Evolutionary conservation across 257 asterid species (phyloP).

Genomic region (Ballota nigra): DNA sequence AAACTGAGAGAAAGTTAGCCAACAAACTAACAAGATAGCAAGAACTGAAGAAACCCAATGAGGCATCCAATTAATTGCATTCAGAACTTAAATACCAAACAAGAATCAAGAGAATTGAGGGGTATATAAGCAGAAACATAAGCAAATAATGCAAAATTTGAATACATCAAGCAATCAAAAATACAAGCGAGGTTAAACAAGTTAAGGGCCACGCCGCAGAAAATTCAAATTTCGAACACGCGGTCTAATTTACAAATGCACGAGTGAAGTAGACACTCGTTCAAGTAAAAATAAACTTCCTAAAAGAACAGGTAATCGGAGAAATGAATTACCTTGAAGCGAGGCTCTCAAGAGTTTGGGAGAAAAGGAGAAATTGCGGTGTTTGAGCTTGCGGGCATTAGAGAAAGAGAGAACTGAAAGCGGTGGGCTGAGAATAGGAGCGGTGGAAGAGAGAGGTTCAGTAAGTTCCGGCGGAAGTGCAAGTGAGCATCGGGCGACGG

Average conservation of each 20-base stretch:
- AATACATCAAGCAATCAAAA: not conserved
- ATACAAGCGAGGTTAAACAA: not conserved
- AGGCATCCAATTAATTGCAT: not conserved
- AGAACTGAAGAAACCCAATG: not conserved
- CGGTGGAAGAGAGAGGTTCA: slow-evolving; percentile 22
- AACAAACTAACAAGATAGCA: not conserved
- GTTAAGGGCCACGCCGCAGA: not conserved
- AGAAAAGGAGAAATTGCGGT: slow-evolving; percentile 25
- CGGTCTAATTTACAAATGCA: slow-evolving; percentile 3
- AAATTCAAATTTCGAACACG: slow-evolving; percentile 1
- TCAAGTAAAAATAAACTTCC: not conserved
- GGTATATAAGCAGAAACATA: not conserved
- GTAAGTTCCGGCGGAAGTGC: slow-evolving; percentile 39
- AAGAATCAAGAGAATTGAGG: slow-evolving; percentile 1
- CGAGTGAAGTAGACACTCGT: not conserved
- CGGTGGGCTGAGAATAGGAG: slow-evolving; percentile 26
- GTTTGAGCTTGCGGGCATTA: slow-evolving; percentile 28
- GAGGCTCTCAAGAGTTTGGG: slow-evolving; percentile 27
- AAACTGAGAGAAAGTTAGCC: not conserved
- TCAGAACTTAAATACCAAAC: not conserved
- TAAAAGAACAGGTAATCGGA: not conserved
- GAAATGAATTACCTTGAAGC: slow-evolving; percentile 37
- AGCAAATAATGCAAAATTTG: not conserved
- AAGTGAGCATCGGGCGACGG: slow-evolving; percentile 45
- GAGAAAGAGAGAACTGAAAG: slow-evolving; percentile 31